phyloP scores from a whole-genome alignment of 2,329 filamentous ascomycete genomes.

The Ascochyta clinopodiicola region DNA sequence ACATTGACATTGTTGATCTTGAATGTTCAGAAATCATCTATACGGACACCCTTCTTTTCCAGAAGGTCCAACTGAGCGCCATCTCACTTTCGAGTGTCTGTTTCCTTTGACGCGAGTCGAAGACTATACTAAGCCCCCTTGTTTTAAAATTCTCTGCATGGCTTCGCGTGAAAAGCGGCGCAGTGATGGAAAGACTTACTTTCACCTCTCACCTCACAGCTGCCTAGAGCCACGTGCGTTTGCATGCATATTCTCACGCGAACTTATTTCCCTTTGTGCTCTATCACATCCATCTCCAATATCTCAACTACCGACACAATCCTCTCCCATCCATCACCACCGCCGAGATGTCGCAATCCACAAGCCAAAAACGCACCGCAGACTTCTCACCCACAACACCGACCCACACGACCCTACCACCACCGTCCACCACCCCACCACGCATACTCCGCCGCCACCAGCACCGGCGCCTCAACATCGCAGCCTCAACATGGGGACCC shows the following conservation, averaged over 20 bases:
- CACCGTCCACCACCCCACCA: conserved; percentile 4
- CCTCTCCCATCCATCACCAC: neutral
- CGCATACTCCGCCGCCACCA: conserved; percentile 29
- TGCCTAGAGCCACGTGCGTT: neutral
- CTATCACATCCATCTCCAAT: neutral
- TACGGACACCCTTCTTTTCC: too few relatives aligned
- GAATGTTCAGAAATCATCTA: too few relatives aligned
- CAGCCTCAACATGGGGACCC: conserved; percentile 26
- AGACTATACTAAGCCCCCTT: too few relatives aligned
- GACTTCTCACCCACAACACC: conserved; percentile 2
- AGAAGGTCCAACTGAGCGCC: too few relatives aligned
- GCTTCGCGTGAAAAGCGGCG: neutral
- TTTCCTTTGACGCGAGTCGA: too few relatives aligned
- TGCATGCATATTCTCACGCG: neutral
- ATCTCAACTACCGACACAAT: neutral
- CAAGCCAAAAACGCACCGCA: conserved; percentile 33
- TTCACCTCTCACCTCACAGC: neutral
- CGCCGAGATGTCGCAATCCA: neutral
- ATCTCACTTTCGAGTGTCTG: too few relatives aligned
- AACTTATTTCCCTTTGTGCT: too few relatives aligned
- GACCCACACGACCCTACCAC: neutral
- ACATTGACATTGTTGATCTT: too few relatives aligned
- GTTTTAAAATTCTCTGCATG: too few relatives aligned
- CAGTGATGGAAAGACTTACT: neutral
- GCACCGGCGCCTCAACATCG: conserved; percentile 34